Evolutionary conservation across 2,329 filamentous ascomycete genomes (phyloP), one percentile per base, ranked within the genome.

Genomic region (Cryphonectria japonica): DNA sequence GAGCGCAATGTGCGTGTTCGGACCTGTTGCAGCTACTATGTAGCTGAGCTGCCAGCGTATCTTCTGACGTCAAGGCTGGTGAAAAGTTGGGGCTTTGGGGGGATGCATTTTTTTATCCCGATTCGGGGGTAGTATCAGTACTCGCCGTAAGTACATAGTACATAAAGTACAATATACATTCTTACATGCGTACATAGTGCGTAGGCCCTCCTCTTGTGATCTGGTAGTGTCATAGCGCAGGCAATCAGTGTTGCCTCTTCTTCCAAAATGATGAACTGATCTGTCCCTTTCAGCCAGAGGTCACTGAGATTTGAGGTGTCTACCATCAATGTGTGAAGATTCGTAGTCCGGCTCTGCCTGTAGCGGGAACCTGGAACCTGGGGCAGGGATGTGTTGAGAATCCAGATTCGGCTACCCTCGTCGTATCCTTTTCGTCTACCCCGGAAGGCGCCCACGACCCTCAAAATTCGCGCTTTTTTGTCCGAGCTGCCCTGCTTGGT

Each of bases 381-480:
- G 46, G 2, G 50, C 64, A 66, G 64, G 64, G 64, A 66, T 66
- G 22, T 66, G 64, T 57, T 41, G 50, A 29, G 63, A 22, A 50
- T 50, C 29, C 52, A 57, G 32, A 37, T 60, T 37, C 66, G 54
- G 54, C 41, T 68, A 61, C 43, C 39, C 41, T 37, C n/a, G 59
- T 67, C 50, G 34, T 37, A 52, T 64, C 59, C 43, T 61, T 43
- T 64, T 64, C n/a, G 37, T 64, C 61, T 11, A 62, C 67, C 67
- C 57, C 67, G 67, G 67, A 50, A 32, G 32, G 59, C 37, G 41
- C 61, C 61, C 41, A 43, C 61, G 61, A 39, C 63, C 29, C 37
- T 39, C 34, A 67, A 72, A 70, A 76, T 73, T 74, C 73, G 71
- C 74, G 69, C 69, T 65, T 71, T 71, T 77, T 76, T 29, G 37